These are phyloP conservation scores for Fusarium paranaense DNA, from an alignment of 2,329 filamentous ascomycete species.

Conservation along the genomic window DNA sequence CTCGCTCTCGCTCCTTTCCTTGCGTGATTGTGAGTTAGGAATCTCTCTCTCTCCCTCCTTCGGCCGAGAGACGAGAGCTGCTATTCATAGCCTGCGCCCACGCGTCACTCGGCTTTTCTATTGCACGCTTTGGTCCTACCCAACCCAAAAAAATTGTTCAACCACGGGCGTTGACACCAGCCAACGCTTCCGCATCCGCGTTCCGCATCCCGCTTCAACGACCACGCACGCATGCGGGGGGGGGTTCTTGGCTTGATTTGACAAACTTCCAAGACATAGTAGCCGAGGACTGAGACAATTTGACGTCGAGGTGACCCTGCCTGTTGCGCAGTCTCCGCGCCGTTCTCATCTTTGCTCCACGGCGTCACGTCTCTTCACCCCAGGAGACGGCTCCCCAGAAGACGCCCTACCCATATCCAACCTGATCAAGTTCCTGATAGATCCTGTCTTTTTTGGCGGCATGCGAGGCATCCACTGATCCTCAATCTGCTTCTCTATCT, in stretches of 20 bases:
- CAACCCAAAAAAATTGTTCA: slow-evolving; percentile 24
- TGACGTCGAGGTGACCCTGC: slow-evolving; percentile 37
- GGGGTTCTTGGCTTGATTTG: slow-evolving; percentile 24
- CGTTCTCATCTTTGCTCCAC: slow-evolving; percentile 16
- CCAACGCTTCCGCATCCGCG: slow-evolving; percentile 19
- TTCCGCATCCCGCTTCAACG: slow-evolving; percentile 17
- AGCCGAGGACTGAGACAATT: slow-evolving; percentile 38
- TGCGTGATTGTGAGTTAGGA: slow-evolving; percentile 37
- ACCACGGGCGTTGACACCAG: slow-evolving; percentile 11
- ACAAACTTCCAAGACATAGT: slow-evolving; percentile 37
- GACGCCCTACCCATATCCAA: slow-evolving; percentile 22
- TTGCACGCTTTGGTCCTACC: slow-evolving; percentile 22
- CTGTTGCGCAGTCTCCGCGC: slow-evolving; percentile 14
- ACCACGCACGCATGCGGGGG: slow-evolving; percentile 38
- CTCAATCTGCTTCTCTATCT: slow-evolving; percentile 15
- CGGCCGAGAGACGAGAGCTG: slow-evolving; percentile 5
- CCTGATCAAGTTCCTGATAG: slow-evolving; percentile 13
- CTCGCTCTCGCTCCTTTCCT: slow-evolving; percentile 14
- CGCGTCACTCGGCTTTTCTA: slow-evolving; percentile 15
- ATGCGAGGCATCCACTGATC: slow-evolving; percentile 34
- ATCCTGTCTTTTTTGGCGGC: slow-evolving; percentile 25
- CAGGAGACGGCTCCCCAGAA: slow-evolving; percentile 20
- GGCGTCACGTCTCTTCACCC: slow-evolving; percentile 3
- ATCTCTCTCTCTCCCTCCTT: slow-evolving; percentile 6
- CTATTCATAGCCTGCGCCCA: slow-evolving; percentile 14